A percentile compares a stretch with the other conserved stretches of the same genome.
Evolutionary conservation across 805 yeast genomes (phyloP).

Genomic region (Clavispora carvajalis): DNA sequence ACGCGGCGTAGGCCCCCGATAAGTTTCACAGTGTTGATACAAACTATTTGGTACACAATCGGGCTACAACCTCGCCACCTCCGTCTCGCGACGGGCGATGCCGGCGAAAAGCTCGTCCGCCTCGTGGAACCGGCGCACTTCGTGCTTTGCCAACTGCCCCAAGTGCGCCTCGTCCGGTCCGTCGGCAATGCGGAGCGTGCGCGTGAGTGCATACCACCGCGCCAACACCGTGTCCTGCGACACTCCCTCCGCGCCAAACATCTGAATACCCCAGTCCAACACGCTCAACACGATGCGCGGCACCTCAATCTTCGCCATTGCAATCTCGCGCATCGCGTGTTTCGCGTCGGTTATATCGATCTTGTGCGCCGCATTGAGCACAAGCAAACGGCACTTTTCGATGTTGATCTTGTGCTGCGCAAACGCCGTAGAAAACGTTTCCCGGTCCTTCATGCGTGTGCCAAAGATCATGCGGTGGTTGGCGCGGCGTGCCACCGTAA

Average conservation of each 20-base stretch:
- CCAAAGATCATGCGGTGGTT: conserved; percentile 50
- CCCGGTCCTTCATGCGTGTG: conserved; percentile 43
- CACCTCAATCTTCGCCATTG: conserved; percentile 59
- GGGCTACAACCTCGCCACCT: conserved; percentile 22
- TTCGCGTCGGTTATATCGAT: conserved; percentile 52
- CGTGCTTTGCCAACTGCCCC: conserved; percentile 49
- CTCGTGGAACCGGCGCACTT: conserved; percentile 32
- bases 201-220: conserved; percentile 42
- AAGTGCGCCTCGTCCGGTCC: conserved; percentile 68
- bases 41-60: too few relatives aligned
- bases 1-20: too few relatives aligned
- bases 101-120: conserved; percentile 32
- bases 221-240: conserved; percentile 59
- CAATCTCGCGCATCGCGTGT: conserved; percentile 50
- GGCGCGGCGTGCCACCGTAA: conserved; percentile 46
- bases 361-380: conserved; percentile 56
- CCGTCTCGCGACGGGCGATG: conserved; percentile 14
- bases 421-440: conserved; percentile 42
- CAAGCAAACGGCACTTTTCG: conserved; percentile 48
- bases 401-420: conserved; percentile 52
- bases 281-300: conserved; percentile 50
- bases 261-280: conserved; percentile 59
- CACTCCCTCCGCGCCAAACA: conserved; percentile 62
- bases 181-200: conserved; percentile 61
- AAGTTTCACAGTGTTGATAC: too few relatives aligned